phyloP scores from a whole-genome alignment of 257 asterid genomes.

The Agastache rugosa region DNA sequence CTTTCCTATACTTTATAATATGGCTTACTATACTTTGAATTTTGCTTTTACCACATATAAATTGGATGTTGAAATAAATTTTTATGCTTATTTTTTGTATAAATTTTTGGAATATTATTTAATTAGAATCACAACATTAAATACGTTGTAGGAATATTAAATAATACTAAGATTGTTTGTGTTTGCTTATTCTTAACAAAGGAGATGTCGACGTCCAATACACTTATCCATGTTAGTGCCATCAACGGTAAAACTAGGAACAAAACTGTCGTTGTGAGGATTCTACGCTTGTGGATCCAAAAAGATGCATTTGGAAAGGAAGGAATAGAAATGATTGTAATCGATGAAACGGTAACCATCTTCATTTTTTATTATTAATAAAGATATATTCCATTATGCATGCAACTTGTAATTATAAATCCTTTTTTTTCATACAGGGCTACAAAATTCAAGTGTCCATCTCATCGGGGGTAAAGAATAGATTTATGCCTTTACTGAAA shows the following conservation, averaged over 20 bases:
- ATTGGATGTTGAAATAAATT: too few relatives aligned
- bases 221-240: background rate
- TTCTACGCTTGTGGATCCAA: background rate
- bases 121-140: too few relatives aligned
- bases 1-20: too few relatives aligned
- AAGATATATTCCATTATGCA: background rate
- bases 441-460: background rate
- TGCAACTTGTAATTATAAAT: background rate
- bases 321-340: background rate
- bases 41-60: too few relatives aligned
- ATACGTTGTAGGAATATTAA: too few relatives aligned
- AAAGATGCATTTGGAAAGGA: background rate
- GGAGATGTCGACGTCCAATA: background rate
- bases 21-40: too few relatives aligned
- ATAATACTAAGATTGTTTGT: too few relatives aligned
- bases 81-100: too few relatives aligned
- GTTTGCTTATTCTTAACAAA: too few relatives aligned
- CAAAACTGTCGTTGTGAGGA: background rate
- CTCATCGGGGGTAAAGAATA: background rate
- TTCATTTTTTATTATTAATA: background rate
- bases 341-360: background rate
- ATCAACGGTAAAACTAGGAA: background rate
- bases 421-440: background rate
- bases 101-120: too few relatives aligned
- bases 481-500: background rate